These are phyloP conservation scores for Tremellales sp. DNA, from an alignment of 1,284 basidiomycete species.

Conservation along the genomic window DNA sequence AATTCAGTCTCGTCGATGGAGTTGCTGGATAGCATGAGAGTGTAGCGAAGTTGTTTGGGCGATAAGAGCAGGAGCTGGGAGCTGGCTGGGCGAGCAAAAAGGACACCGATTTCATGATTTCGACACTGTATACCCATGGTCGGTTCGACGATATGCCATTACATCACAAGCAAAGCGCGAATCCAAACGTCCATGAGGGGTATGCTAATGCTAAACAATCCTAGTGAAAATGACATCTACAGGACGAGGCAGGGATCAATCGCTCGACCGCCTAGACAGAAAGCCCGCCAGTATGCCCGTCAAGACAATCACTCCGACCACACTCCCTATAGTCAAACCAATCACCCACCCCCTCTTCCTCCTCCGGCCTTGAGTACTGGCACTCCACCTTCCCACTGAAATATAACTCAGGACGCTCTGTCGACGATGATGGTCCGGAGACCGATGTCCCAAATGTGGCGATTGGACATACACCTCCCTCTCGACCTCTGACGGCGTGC, in stretches of 20 bases:
- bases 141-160: too few species aligned
- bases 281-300: constrained; percentile 26
- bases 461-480: constrained; percentile 3
- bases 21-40: constrained; percentile 44
- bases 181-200: not conserved
- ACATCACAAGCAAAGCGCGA: too few species aligned
- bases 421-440: constrained; percentile 4
- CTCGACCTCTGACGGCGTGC: not conserved
- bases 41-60: constrained; percentile 11
- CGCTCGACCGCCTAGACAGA: constrained; percentile 8
- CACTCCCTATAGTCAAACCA: constrained; percentile 6
- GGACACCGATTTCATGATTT: too few species aligned
- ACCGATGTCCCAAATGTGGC: constrained; percentile 8
- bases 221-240: not conserved
- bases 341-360: constrained; percentile 7
- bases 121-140: too few species aligned
- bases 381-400: not conserved
- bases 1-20: constrained; percentile 79
- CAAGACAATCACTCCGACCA: constrained; percentile 20
- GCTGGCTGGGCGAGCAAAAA: not conserved
- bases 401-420: constrained; percentile 10
- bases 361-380: not conserved
- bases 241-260: not conserved
- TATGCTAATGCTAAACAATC: not conserved
- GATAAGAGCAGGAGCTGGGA: not conserved